These are phyloP conservation scores for Posidonia oceanica DNA, from an alignment of 116 monocot genomes.

Conservation along the genomic window DNA sequence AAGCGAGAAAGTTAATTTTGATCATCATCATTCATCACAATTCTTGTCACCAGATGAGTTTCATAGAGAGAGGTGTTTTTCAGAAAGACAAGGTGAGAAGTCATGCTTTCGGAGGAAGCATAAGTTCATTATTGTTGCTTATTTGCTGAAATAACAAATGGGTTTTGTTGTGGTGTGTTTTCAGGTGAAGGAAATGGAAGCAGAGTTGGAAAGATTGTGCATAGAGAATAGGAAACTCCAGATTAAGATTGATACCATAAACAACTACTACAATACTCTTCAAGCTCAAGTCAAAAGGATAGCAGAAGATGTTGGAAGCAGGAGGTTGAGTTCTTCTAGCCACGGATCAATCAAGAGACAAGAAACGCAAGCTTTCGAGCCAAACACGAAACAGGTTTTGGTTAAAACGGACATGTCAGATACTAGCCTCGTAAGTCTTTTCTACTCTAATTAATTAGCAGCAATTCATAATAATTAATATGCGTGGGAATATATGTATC, in stretches of 20 bases:
- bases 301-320: neutral
- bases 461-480: neutral
- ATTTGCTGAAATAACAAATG: neutral
- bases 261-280: constrained; percentile 1
- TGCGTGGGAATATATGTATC: neutral
- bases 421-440: constrained; percentile 5
- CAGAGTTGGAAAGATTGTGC: constrained; percentile 11
- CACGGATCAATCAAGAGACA: neutral
- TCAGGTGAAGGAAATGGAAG: constrained; percentile 9
- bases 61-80: neutral
- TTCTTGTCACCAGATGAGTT: too few relatives aligned
- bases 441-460: neutral
- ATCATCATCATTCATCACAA: too few relatives aligned
- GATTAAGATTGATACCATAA: constrained; percentile 11
- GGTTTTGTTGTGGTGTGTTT: neutral
- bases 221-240: constrained; percentile 16
- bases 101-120: neutral
- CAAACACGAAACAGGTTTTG: constrained; percentile 4
- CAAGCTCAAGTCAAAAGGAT: constrained; percentile 4
- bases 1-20: too few relatives aligned
- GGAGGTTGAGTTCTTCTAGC: neutral
- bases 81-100: neutral
- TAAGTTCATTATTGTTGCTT: neutral
- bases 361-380: neutral
- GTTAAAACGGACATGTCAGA: constrained; percentile 11